Evolutionary conservation across 257 asterid genomes (phyloP).

Genomic region (Solanum neorickii): DNA sequence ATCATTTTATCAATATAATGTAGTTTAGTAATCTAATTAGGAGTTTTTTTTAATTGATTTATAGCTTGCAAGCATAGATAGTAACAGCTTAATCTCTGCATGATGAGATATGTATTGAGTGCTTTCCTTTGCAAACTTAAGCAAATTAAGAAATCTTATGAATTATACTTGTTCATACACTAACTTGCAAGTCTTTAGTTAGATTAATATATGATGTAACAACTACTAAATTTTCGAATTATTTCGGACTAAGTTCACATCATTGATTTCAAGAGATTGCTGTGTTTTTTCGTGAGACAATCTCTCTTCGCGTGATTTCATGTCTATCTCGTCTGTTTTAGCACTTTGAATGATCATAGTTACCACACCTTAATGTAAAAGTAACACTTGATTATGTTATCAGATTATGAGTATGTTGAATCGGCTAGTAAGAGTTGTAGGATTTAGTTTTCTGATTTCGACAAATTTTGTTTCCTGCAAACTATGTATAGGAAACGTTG

Average conservation of each 20-base stretch:
- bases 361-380: neutral
- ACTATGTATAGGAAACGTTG: slow-evolving; percentile 50
- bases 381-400: neutral
- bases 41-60: neutral
- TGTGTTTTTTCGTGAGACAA: neutral
- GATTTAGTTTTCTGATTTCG: neutral
- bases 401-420: neutral
- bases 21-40: neutral
- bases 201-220: neutral
- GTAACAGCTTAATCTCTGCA: neutral
- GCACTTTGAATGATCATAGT: neutral
- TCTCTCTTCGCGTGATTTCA: neutral
- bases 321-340: neutral
- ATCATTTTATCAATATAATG: neutral
- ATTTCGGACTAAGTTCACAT: neutral
- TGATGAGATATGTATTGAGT: neutral
- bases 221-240: neutral
- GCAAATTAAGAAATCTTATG: neutral
- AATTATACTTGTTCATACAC: neutral
- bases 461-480: neutral
- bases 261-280: neutral
- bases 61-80: neutral
- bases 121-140: neutral
- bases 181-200: neutral
- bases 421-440: neutral